phyloP scores from a whole-genome alignment of 2,329 filamentous ascomycete species.

The Cladosporium sp. region DNA sequence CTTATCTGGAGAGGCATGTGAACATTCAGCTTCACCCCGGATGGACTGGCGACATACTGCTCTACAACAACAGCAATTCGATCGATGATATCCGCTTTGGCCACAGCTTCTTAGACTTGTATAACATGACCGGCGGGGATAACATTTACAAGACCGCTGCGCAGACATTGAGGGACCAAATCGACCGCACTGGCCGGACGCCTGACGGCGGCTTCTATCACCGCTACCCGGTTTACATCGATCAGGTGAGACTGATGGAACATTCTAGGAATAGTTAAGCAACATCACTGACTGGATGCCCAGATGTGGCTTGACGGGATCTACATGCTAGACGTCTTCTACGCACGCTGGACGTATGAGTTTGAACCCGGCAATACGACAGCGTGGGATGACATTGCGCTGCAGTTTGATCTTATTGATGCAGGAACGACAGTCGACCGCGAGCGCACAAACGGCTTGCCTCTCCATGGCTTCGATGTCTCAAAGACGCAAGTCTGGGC shows the following conservation, averaged over 20 bases:
- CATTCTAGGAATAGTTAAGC: too few species aligned
- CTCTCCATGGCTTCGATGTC: constrained; percentile 51
- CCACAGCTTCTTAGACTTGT: constrained; percentile 22
- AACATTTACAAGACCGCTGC: constrained; percentile 17
- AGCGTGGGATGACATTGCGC: constrained; percentile 31
- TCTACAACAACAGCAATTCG: constrained; percentile 16
- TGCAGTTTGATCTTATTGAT: constrained; percentile 45
- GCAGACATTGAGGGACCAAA: constrained; percentile 17
- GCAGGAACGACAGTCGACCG: constrained; percentile 33
- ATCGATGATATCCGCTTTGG: constrained; percentile 20
- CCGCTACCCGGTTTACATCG: constrained; percentile 35
- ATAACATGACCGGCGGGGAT: constrained; percentile 16
- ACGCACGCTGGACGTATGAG: constrained; percentile 26
- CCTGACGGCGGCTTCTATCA: constrained; percentile 27
- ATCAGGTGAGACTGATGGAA: constrained; percentile 44
- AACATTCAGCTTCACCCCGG: constrained; percentile 39
- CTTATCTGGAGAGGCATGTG: constrained; percentile 44
- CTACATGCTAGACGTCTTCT: constrained; percentile 45
- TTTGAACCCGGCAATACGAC: constrained; percentile 18
- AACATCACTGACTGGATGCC: not conserved
- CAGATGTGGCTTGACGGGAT: constrained; percentile 52
- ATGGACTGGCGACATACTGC: constrained; percentile 21
- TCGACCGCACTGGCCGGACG: constrained; percentile 24
- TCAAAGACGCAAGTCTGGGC: constrained; percentile 47
- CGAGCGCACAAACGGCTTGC: constrained; percentile 40